Evolutionary conservation across 371 early-diverging fungal species (phyloP).

Genomic region (Lichtheimia ramosa): DNA sequence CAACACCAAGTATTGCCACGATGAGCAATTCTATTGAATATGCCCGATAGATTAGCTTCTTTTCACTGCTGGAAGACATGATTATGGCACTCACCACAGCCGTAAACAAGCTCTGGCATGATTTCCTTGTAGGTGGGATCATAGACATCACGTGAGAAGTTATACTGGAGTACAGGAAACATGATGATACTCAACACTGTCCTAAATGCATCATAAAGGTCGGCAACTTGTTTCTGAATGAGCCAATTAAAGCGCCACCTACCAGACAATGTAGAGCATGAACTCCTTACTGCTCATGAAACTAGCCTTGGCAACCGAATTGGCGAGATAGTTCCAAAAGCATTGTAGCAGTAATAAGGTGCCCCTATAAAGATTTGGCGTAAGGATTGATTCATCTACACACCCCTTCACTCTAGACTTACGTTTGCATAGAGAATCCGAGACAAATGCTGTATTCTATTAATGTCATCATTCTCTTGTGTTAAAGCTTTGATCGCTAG

Average conservation of each 20-base stretch:
- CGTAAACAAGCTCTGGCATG: slow-evolving; percentile 49
- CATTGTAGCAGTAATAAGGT: slow-evolving; percentile 50
- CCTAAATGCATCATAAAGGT: slow-evolving; percentile 19
- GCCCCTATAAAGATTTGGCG: slow-evolving; percentile 22
- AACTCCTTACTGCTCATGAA: slow-evolving; percentile 58
- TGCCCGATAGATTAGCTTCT: neutral
- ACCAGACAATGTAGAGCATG: slow-evolving; percentile 47
- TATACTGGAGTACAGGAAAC: slow-evolving; percentile 47
- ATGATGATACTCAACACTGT: slow-evolving; percentile 28
- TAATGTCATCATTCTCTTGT: neutral
- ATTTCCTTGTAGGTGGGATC: slow-evolving; percentile 44
- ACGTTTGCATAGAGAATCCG: slow-evolving; percentile 51
- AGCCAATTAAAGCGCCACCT: slow-evolving; percentile 3
- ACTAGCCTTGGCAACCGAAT: slow-evolving; percentile 41
- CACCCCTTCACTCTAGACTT: slow-evolving; percentile 11
- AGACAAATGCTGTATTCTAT: slow-evolving; percentile 27
- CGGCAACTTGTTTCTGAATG: neutral
- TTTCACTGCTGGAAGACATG: too few species aligned
- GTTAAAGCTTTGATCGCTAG: neutral
- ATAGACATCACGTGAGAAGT: slow-evolving; percentile 40
- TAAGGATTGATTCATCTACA: neutral
- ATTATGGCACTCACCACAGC: slow-evolving; percentile 25
- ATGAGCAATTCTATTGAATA: slow-evolving; percentile 30
- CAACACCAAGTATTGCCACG: slow-evolving; percentile 37
- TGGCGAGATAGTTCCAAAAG: slow-evolving; percentile 58